phyloP scores from a whole-genome alignment of 345 rosid species.

The Eucalyptus regnans region DNA sequence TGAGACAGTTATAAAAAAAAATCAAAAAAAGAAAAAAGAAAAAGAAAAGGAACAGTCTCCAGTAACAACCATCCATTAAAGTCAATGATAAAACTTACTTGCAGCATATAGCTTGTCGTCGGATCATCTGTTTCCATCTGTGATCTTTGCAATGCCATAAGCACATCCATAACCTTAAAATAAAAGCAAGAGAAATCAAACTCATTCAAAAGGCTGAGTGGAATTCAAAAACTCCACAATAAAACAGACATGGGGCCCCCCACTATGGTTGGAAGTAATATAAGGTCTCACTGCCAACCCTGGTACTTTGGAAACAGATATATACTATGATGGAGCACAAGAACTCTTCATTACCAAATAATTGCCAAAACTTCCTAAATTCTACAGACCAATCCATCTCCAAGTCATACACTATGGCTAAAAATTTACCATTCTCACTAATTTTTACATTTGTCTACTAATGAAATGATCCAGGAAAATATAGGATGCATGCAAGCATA shows the following conservation, averaged over 20 bases:
- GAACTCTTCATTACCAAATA: background rate
- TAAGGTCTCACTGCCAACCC: background rate
- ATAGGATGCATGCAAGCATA: background rate
- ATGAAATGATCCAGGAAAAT: background rate
- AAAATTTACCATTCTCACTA: too few species aligned
- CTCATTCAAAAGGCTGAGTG: background rate
- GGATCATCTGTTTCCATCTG: constrained; percentile 99
- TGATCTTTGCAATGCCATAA: constrained; percentile 96
- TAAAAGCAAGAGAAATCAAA: background rate
- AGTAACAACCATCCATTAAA: background rate
- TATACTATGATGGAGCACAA: background rate
- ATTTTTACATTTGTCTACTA: background rate
- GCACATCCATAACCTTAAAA: constrained; percentile 96
- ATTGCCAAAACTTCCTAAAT: background rate
- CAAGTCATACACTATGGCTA: background rate
- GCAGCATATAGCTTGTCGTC: constrained; percentile 96
- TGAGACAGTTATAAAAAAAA: background rate
- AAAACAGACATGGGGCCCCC: background rate
- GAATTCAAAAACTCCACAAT: too few species aligned
- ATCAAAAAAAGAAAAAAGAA: too few species aligned
- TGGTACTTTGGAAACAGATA: background rate
- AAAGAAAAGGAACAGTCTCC: background rate
- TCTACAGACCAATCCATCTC: background rate
- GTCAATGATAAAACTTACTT: constrained; percentile 28
- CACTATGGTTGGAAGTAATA: background rate